A percentile compares a stretch with the other conserved stretches of the same genome.
Conservation (phyloP, 2,329 filamentous ascomycete species). For the Stemphylium vesicarium region DNA sequence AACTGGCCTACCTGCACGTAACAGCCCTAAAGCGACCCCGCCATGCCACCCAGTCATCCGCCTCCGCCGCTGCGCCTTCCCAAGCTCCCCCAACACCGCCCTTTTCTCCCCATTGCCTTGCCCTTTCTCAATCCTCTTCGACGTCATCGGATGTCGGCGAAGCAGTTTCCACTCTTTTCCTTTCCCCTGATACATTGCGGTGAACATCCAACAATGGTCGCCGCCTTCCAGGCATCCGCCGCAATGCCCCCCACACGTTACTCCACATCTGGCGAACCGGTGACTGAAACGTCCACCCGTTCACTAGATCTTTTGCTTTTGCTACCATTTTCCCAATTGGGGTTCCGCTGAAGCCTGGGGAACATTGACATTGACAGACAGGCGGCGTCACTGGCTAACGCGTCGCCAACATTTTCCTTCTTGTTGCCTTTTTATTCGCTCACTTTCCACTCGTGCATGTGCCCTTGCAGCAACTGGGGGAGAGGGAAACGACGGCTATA, state of each 20-base stretch:
- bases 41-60: not conserved
- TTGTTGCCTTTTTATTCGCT: slow-evolving; percentile 24
- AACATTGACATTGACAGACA: not conserved
- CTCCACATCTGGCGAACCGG: slow-evolving; percentile 29
- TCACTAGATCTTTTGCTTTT: not conserved
- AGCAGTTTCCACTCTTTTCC: not conserved
- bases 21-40: too few relatives aligned
- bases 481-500: not conserved
- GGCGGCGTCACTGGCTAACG: slow-evolving; percentile 23
- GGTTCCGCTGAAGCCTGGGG: slow-evolving; percentile 24
- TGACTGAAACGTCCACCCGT: slow-evolving; percentile 31
- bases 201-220: slow-evolving; percentile 3
- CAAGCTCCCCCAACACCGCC: slow-evolving; percentile 8
- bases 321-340: slow-evolving; percentile 15
- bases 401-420: slow-evolving; percentile 17
- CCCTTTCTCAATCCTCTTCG: not conserved
- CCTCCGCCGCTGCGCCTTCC: slow-evolving; percentile 16
- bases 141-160: slow-evolving; percentile 6
- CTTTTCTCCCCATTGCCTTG: slow-evolving; percentile 17
- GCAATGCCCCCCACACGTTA: slow-evolving; percentile 27
- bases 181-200: slow-evolving; percentile 1
- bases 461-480: slow-evolving; percentile 31
- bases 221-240: slow-evolving; percentile 20
- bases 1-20: too few relatives aligned
- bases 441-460: slow-evolving; percentile 18